These are phyloP conservation scores for Trichoderma simmonsii DNA, from an alignment of 2,329 filamentous ascomycete species.

Conservation along the genomic window DNA sequence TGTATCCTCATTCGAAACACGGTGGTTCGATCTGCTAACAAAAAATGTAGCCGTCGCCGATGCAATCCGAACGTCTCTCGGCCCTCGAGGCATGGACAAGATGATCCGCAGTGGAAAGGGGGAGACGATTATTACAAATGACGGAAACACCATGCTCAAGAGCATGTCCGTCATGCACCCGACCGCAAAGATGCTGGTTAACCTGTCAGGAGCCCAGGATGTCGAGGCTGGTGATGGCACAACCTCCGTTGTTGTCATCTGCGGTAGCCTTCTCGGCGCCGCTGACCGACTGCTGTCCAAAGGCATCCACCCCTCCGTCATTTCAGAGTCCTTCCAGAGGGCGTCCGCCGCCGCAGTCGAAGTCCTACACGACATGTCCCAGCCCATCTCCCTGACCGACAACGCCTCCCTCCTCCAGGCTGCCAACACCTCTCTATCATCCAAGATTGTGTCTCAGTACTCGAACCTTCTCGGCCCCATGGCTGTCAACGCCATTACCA, in stretches of 20 bases:
- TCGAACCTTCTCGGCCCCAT: constrained; percentile 93
- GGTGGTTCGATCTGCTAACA: not conserved
- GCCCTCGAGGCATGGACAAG: constrained; percentile 97
- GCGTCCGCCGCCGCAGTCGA: constrained; percentile 85
- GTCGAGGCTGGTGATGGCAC: constrained; percentile 98
- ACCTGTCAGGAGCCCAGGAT: constrained; percentile 94
- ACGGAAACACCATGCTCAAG: constrained; percentile 98
- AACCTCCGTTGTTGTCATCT: constrained; percentile 96
- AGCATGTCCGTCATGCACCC: constrained; percentile 99
- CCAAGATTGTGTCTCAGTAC: constrained; percentile 98
- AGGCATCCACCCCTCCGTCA: constrained; percentile 95
- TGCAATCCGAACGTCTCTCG: constrained; percentile 93
- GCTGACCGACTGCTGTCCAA: constrained; percentile 88
- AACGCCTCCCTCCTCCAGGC: constrained; percentile 90
- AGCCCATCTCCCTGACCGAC: constrained; percentile 85
- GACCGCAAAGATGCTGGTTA: constrained; percentile 98
- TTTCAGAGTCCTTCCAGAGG: constrained; percentile 95
- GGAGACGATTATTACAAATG: constrained; percentile 98
- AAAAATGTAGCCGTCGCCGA: constrained; percentile 76
- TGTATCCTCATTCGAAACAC: constrained; percentile 23
- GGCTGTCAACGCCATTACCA: constrained; percentile 94
- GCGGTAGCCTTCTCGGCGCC: constrained; percentile 87
- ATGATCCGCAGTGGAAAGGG: constrained; percentile 98
- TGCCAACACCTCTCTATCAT: constrained; percentile 93
- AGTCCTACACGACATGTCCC: constrained; percentile 91